Evolutionary conservation across 2,329 filamentous ascomycete genomes (phyloP).

Genomic region (Rhynchosporium secalis): DNA sequence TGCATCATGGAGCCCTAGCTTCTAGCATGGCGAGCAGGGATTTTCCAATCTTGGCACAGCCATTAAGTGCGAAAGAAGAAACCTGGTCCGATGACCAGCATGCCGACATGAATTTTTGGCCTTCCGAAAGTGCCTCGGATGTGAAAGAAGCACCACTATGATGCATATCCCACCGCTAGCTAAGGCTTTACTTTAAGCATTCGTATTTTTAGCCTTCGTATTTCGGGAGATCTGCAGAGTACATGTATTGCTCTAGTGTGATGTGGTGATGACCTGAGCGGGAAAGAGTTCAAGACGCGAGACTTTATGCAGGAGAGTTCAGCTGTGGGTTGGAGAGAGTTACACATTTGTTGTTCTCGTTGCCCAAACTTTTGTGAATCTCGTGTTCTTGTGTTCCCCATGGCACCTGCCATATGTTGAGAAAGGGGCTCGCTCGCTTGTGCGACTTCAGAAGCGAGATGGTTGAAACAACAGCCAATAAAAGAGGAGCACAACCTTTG

Average conservation of each 20-base stretch:
- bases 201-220: slow-evolving; percentile 15
- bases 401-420: background rate
- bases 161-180: slow-evolving; percentile 13
- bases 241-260: background rate
- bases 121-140: background rate
- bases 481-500: too few species aligned
- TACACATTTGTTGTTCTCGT: background rate
- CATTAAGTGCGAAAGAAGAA: background rate
- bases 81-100: background rate
- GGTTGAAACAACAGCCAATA: background rate
- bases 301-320: background rate
- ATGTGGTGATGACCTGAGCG: background rate
- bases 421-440: slow-evolving; percentile 4
- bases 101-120: background rate
- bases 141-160: background rate
- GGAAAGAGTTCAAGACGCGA: background rate
- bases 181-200: too few species aligned
- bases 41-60: background rate
- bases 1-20: slow-evolving; percentile 1
- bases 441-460: slow-evolving; percentile 1
- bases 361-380: background rate
- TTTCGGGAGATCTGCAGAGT: slow-evolving; percentile 13
- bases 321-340: background rate
- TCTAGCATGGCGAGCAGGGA: background rate
- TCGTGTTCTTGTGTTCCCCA: slow-evolving; percentile 7